Base-by-base conservation (phyloP, 768 basidiomycete species). In the Lyophyllum decastes region DNA sequence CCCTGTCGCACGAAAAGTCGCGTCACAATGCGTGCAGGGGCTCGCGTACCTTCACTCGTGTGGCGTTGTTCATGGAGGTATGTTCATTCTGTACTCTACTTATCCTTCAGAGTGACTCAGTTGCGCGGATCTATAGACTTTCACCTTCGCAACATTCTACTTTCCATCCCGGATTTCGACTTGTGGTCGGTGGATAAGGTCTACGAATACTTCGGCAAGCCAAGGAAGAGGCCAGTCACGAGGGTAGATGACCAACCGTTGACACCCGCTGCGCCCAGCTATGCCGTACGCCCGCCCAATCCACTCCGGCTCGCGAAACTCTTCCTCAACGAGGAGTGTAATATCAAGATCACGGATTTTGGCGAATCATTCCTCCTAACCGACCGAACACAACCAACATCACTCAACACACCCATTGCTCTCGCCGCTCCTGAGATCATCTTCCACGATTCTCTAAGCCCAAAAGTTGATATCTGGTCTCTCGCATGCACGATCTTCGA, bases 61-160 rank as follows among this genome's bases (percentile, higher is more conserved):
- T 66, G 73, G 76, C 40, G 73, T 86, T 56, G 79, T 92, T 64
- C 91, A 93, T 70, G 92, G 90, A 38, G 85, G 84, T 82, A 55
- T 55, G 74, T 66, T 78, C 55, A 76, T 22, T 48, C 21, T 68
- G n/a, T n/a, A n/a, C n/a, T n/a, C n/a, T n/a, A n/a, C 87, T 30
- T 30, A 10, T 10, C 5, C 30, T 30, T 30, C 30, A 30, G 30
- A 30, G 30, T 30, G 30, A 30, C 30, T 30, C 30, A 10, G 30
- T 10, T 30, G 30, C 30, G 30, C 30, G 10, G 4, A 30, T 30
- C 19, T 9, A n/a, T 40, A 59, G 53, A 55, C 17, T 44, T 59
- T 27, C 54, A 51, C 17, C 25, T 14, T 14, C 21, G 21, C 7
- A 55, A 55, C 16, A 8, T 55, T 14, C 50, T 60, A 2, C 51